Percentiles rank a stretch among this genome's conserved stretches.
phyloP scores from a whole-genome alignment of 2,329 filamentous ascomycete species.

The Exophiala mesophila region DNA sequence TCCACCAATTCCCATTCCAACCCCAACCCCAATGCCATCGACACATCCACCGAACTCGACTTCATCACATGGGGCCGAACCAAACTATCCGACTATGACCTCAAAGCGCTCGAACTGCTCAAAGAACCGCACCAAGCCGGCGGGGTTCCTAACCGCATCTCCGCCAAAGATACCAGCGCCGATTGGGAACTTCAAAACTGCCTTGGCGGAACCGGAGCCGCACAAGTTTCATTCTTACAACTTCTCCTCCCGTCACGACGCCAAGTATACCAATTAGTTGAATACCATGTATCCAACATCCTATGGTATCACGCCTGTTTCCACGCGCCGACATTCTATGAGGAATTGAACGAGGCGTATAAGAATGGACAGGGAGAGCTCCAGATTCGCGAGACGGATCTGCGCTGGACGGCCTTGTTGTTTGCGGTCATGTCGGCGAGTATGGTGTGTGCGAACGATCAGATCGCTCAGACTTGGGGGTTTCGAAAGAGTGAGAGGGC shows the following conservation, averaged over 20 bases:
- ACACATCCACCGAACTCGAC: conserved; percentile 28
- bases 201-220: conserved; percentile 22
- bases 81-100: conserved; percentile 24
- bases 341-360: conserved; percentile 23
- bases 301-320: conserved; percentile 26
- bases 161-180: conserved; percentile 4
- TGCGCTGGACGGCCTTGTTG: conserved; percentile 22
- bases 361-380: conserved; percentile 15
- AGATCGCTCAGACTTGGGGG: conserved; percentile 38
- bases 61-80: conserved; percentile 46
- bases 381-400: conserved; percentile 22
- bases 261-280: conserved; percentile 23
- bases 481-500: conserved; percentile 40
- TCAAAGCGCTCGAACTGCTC: conserved; percentile 26
- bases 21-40: conserved; percentile 2
- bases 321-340: conserved; percentile 24
- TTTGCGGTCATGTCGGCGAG: conserved; percentile 22
- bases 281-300: conserved; percentile 23
- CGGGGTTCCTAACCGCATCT: conserved; percentile 6
- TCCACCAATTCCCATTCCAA: conserved; percentile 3
- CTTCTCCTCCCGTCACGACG: conserved; percentile 21
- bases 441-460: conserved; percentile 21
- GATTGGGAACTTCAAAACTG: conserved; percentile 26
- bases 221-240: conserved; percentile 25
- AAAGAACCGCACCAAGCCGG: conserved; percentile 35